Percentiles rank a stretch among this genome's conserved stretches.
phyloP scores from a whole-genome alignment of 2,329 filamentous ascomycete species.

The Tolypocladium paradoxum region DNA sequence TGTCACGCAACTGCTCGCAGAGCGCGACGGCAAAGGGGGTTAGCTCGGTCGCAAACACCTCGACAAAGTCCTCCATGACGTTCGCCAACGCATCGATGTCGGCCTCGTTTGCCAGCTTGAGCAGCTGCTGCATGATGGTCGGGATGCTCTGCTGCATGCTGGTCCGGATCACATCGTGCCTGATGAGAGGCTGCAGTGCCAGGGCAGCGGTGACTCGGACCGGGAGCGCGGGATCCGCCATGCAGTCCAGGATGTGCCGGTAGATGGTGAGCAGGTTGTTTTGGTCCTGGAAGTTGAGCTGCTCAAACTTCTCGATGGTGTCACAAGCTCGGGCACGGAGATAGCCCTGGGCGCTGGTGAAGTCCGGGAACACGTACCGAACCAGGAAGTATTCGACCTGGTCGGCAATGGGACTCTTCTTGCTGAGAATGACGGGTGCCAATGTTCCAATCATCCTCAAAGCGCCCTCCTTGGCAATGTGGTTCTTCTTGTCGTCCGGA shows the following conservation, averaged over 20 bases:
- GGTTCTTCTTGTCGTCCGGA: conserved; percentile 81
- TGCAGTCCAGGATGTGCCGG: conserved; percentile 90
- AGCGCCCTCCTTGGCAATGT: conserved; percentile 91
- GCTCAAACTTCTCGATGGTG: conserved; percentile 95
- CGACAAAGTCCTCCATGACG: conserved; percentile 99
- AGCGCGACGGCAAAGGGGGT: conserved; percentile 95
- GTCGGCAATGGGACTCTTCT: conserved; percentile 96
- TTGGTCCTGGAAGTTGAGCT: conserved; percentile 90
- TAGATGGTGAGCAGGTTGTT: conserved; percentile 96
- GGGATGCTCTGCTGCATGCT: conserved; percentile 98
- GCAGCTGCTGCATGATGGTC: conserved; percentile 96
- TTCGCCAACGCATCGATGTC: conserved; percentile 96
- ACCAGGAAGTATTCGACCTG: conserved; percentile 99
- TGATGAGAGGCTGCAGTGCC: conserved; percentile 87
- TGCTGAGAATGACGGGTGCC: conserved; percentile 85
- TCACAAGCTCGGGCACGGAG: conserved; percentile 91
- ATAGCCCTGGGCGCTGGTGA: conserved; percentile 84
- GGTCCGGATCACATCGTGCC: conserved; percentile 84
- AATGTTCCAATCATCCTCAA: conserved; percentile 94
- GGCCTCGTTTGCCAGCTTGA: conserved; percentile 95
- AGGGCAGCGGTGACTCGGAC: conserved; percentile 91
- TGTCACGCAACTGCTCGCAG: conserved; percentile 91
- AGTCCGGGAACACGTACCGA: conserved; percentile 95
- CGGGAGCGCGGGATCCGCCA: conserved; percentile 87
- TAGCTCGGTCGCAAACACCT: conserved; percentile 93